A percentile compares a stretch with the other conserved stretches of the same genome.
Evolutionary conservation across 2,329 filamentous ascomycete species (phyloP).

Genomic region (Sporothrix protearum): DNA sequence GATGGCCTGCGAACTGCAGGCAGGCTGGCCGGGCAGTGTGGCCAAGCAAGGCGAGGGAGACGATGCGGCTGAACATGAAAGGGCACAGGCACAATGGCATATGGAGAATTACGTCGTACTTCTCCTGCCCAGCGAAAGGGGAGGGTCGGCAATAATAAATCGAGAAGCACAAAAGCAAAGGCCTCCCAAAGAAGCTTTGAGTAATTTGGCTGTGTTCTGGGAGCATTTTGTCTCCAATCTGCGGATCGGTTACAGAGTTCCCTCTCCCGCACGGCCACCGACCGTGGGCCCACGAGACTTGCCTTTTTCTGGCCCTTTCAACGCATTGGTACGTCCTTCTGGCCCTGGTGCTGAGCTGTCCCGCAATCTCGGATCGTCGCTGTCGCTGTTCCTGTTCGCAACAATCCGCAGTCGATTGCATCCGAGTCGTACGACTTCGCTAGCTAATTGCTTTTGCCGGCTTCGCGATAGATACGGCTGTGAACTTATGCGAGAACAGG

Average conservation of each 20-base stretch:
- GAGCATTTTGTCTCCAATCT: slow-evolving; percentile 34
- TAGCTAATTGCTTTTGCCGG: not conserved
- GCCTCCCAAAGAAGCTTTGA: not conserved
- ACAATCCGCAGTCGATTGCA: slow-evolving; percentile 23
- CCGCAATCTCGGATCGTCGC: not conserved
- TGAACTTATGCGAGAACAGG: not conserved
- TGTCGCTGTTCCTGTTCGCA: not conserved
- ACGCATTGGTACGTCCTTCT: not conserved
- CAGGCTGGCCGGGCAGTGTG: not conserved
- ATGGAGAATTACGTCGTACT: not conserved
- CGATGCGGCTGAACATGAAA: not conserved
- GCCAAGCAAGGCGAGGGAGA: not conserved
- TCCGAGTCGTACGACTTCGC: slow-evolving; percentile 26
- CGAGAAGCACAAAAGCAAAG: not conserved
- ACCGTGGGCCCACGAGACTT: not conserved
- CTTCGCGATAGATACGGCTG: not conserved
- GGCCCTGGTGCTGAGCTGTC: not conserved
- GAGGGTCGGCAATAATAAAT: not conserved
- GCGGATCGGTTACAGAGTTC: slow-evolving; percentile 36
- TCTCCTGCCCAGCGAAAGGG: not conserved
- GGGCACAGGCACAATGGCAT: not conserved
- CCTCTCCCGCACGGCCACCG: not conserved
- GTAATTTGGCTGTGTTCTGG: not conserved
- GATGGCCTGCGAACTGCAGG: not conserved
- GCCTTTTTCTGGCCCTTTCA: not conserved